A percentile compares a stretch with the other conserved stretches of the same genome.
Evolutionary conservation across 2,329 filamentous ascomycete genomes (phyloP).

Genomic region (Chaetomium olivaceum): DNA sequence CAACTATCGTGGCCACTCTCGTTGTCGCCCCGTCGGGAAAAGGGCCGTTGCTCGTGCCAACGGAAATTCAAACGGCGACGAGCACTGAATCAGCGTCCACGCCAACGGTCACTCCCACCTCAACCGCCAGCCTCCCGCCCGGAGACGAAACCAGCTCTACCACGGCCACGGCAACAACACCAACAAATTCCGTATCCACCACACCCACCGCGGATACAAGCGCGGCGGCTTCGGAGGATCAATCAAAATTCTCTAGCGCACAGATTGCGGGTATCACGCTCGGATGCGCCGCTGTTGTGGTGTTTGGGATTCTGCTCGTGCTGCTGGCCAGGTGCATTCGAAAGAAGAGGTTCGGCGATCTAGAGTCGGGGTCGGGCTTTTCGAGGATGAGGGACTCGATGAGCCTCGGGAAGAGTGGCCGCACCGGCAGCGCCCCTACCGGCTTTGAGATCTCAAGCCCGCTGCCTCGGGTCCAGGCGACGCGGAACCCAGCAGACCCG

Average conservation of each 20-base stretch:
- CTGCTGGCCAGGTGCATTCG: constrained; percentile 47
- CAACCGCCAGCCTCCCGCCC: constrained; percentile 22
- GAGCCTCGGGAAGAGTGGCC: constrained; percentile 34
- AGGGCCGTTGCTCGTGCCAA: constrained; percentile 39
- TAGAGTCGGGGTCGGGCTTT: constrained; percentile 43
- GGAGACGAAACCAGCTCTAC: constrained; percentile 14
- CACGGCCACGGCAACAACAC: constrained; percentile 4
- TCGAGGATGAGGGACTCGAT: constrained; percentile 42
- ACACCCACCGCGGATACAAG: constrained; percentile 13
- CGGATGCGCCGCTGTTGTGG: constrained; percentile 52
- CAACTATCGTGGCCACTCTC: constrained; percentile 59
- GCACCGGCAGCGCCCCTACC: constrained; percentile 25
- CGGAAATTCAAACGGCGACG: constrained; percentile 23
- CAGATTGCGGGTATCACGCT: constrained; percentile 61
- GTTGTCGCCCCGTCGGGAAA: constrained; percentile 41
- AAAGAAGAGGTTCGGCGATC: constrained; percentile 40
- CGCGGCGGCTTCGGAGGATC: not conserved
- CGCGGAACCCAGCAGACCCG: constrained; percentile 25
- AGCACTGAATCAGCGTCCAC: constrained; percentile 17
- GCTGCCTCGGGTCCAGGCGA: constrained; percentile 35
- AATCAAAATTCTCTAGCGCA: constrained; percentile 38
- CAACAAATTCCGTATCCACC: not conserved
- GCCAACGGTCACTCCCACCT: constrained; percentile 52
- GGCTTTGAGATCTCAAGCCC: constrained; percentile 47
- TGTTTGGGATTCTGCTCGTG: constrained; percentile 51